Evolutionary conservation across 2,329 filamentous ascomycete genomes (phyloP).

Genomic region (Fusarium zealandicum): DNA sequence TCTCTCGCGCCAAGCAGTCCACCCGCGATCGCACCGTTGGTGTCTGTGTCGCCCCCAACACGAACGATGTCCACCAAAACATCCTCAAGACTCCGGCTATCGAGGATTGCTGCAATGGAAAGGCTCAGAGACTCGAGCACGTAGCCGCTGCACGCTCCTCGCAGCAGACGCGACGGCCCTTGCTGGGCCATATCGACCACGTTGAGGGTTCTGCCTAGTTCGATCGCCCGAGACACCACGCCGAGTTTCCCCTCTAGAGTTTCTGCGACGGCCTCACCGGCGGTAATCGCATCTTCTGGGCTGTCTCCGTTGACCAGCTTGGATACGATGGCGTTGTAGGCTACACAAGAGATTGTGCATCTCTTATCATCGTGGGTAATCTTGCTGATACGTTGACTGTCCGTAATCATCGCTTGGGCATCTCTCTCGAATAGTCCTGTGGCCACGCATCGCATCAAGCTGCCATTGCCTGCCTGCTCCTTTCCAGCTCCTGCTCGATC

Average conservation of each 20-base stretch:
- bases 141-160: slow-evolving; percentile 47
- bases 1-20: slow-evolving; percentile 55
- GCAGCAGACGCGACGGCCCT: slow-evolving; percentile 43
- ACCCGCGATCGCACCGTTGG: slow-evolving; percentile 55
- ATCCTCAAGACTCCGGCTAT: slow-evolving; percentile 51
- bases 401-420: slow-evolving; percentile 36
- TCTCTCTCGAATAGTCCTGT: slow-evolving; percentile 51
- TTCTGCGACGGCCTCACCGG: slow-evolving; percentile 35
- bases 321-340: slow-evolving; percentile 50
- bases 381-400: slow-evolving; percentile 49
- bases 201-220: slow-evolving; percentile 38
- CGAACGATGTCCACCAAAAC: slow-evolving; percentile 55
- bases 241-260: slow-evolving; percentile 33
- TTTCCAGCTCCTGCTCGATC: slow-evolving; percentile 47
- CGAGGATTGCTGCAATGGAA: slow-evolving; percentile 52
- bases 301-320: slow-evolving; percentile 42
- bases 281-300: slow-evolving; percentile 41
- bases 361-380: slow-evolving; percentile 50
- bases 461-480: slow-evolving; percentile 54
- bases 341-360: slow-evolving; percentile 49
- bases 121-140: slow-evolving; percentile 54
- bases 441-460: slow-evolving; percentile 56
- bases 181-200: slow-evolving; percentile 42
- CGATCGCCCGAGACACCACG: slow-evolving; percentile 39
- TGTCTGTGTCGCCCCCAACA: slow-evolving; percentile 55